These are phyloP conservation scores for Crassisporium funariophilum DNA, from an alignment of 768 basidiomycete species.

Conservation along the genomic window DNA sequence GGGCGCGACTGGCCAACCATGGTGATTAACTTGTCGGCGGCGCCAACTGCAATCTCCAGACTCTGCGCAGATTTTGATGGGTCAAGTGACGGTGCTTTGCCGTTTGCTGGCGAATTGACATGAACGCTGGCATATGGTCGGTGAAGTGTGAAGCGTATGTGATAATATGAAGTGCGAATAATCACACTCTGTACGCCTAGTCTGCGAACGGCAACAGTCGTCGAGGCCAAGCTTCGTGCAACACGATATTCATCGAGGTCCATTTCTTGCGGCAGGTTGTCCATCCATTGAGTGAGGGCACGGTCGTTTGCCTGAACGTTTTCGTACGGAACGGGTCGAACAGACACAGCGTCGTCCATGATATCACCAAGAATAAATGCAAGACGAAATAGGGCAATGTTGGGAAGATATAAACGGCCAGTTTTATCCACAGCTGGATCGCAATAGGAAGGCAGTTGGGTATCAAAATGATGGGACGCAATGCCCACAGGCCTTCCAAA, in stretches of 20 bases:
- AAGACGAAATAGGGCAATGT: constrained; percentile 74
- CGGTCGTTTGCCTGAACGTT: constrained; percentile 73
- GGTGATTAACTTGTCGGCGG: constrained; percentile 77
- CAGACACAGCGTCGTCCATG: constrained; percentile 82
- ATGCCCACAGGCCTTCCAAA: constrained; percentile 79
- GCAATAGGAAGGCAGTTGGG: constrained; percentile 69
- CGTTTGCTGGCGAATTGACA: constrained; percentile 24
- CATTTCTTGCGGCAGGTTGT: constrained; percentile 72
- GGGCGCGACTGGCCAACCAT: constrained; percentile 77
- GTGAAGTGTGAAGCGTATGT: constrained; percentile 85
- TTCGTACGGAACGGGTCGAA: constrained; percentile 78
- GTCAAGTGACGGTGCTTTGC: constrained; percentile 35
- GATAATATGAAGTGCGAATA: constrained; percentile 74
- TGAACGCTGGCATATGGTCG: constrained; percentile 66
- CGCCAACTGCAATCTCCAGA: constrained; percentile 72
- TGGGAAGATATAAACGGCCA: constrained; percentile 70
- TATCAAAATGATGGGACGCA: constrained; percentile 83
- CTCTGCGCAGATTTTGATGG: constrained; percentile 54
- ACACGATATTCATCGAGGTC: constrained; percentile 77
- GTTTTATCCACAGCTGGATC: constrained; percentile 64
- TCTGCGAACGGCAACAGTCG: constrained; percentile 58
- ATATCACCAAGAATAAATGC: constrained; percentile 82
- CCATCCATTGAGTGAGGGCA: constrained; percentile 73
- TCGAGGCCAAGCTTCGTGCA: constrained; percentile 70
- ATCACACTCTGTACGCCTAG: constrained; percentile 82